A percentile compares a stretch with the other conserved stretches of the same genome.
Conservation (phyloP, 129 eudicot genomes). For the Artemisia tridentata region DNA sequence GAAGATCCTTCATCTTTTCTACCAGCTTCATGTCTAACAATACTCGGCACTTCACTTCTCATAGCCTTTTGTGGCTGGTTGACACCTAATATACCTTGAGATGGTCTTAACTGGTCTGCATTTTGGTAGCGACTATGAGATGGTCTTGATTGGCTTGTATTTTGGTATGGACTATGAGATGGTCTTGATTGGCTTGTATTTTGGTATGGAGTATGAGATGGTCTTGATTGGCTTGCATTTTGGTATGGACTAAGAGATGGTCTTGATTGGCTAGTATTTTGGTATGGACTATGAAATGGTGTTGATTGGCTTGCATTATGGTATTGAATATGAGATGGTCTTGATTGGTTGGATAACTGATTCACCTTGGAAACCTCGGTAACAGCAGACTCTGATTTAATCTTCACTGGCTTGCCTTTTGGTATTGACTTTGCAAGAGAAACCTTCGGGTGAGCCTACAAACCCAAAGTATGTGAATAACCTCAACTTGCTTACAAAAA, state of each 20-base stretch:
- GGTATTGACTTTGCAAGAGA: conserved; percentile 63
- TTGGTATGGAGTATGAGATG: conserved; percentile 26
- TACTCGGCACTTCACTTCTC: conserved; percentile 21
- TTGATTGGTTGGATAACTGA: conserved; percentile 9
- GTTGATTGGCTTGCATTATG: not conserved
- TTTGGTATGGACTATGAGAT: conserved; percentile 26
- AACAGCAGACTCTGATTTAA: conserved; percentile 17
- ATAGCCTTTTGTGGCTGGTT: conserved; percentile 34
- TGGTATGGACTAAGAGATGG: not conserved
- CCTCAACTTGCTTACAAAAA: not conserved
- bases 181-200: conserved; percentile 27
- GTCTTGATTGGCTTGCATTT: conserved; percentile 29
- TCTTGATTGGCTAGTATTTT: conserved; percentile 26
- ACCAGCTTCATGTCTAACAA: conserved; percentile 31
- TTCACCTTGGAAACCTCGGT: not conserved
- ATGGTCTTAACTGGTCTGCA: conserved; percentile 33
- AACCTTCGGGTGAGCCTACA: conserved; percentile 56
- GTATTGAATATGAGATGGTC: conserved; percentile 21
- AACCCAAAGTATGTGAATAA: conserved; percentile 9
- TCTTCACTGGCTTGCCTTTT: conserved; percentile 40
- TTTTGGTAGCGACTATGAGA: conserved; percentile 28
- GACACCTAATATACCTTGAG: conserved; percentile 23
- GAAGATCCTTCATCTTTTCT: conserved; percentile 41
- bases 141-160: conserved; percentile 40
- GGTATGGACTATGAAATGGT: not conserved